Conservation (phyloP, 129 eudicot genomes). For the Sambucus nigra region DNA sequence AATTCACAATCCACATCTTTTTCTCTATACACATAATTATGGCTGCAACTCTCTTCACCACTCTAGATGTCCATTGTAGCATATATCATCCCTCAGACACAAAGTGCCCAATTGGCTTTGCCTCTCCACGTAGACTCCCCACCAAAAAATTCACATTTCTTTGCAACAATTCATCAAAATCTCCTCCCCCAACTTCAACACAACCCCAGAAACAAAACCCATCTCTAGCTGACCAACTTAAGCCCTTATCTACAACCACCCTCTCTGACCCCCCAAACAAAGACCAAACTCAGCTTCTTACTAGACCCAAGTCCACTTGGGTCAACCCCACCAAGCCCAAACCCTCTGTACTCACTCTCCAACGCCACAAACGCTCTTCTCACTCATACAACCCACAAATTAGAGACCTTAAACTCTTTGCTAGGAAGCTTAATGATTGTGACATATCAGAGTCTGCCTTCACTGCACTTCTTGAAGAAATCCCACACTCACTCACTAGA, state of each 20-base stretch:
- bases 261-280: constrained; percentile 29
- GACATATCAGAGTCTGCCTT: constrained; percentile 31
- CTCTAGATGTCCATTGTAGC: constrained; percentile 29
- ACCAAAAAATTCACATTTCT: constrained; percentile 15
- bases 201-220: constrained; percentile 42
- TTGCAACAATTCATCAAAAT: constrained; percentile 38
- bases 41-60: constrained; percentile 45
- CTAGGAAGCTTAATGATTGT: constrained; percentile 47
- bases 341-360: constrained; percentile 54
- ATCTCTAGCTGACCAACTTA: constrained; percentile 52
- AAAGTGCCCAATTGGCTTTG: constrained; percentile 20
- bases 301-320: constrained; percentile 51
- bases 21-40: constrained; percentile 6
- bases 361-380: constrained; percentile 37
- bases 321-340: constrained; percentile 55
- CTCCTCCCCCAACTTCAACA: constrained; percentile 20
- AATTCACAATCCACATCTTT: constrained; percentile 8
- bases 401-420: constrained; percentile 45
- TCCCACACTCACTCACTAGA: constrained; percentile 39
- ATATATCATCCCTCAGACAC: constrained; percentile 23
- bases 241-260: constrained; percentile 47
- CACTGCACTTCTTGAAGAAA: constrained; percentile 34
- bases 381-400: constrained; percentile 38
- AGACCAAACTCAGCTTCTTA: constrained; percentile 23
- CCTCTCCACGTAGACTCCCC: constrained; percentile 16